Percentiles rank a stretch among this genome's conserved stretches.
phyloP scores from a whole-genome alignment of 176 grass and related monocot species.

The Puccinellia tenuiflora region DNA sequence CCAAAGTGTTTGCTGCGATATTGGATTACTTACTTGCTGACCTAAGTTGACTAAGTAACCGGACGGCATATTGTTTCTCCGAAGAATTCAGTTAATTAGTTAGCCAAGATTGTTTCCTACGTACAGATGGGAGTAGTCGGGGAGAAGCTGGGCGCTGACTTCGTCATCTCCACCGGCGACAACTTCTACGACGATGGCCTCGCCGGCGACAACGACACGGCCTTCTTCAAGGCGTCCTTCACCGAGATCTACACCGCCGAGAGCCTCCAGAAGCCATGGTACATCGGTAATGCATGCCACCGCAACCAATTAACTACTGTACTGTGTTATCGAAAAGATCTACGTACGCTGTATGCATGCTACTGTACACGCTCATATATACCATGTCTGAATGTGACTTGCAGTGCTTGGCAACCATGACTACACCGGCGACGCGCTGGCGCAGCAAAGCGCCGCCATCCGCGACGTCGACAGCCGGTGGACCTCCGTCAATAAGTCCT shows the following conservation, averaged over 20 bases:
- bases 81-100: not conserved
- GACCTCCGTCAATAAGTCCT: slow-evolving; percentile 33
- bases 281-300: slow-evolving; percentile 47
- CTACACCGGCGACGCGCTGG: slow-evolving; percentile 35
- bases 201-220: slow-evolving; percentile 46
- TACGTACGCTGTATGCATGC: not conserved
- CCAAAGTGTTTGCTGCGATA: not conserved
- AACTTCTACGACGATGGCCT: slow-evolving; percentile 82
- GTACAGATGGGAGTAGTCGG: slow-evolving; percentile 68
- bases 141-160: slow-evolving; percentile 56
- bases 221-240: slow-evolving; percentile 70
- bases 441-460: slow-evolving; percentile 34
- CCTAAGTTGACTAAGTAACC: too few relatives aligned
- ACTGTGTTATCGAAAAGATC: not conserved
- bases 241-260: slow-evolving; percentile 64
- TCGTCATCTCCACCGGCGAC: slow-evolving; percentile 76
- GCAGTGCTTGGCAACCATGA: slow-evolving; percentile 44
- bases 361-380: too few relatives aligned
- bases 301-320: not conserved
- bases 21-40: too few relatives aligned
- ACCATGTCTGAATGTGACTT: not conserved
- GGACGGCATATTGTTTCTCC: too few relatives aligned
- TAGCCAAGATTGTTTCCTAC: not conserved
- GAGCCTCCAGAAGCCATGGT: slow-evolving; percentile 84
- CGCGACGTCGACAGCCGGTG: slow-evolving; percentile 29